Base-by-base conservation (phyloP, 495 filamentous ascomycete genomes). In the Hypoxylon intermedium region DNA sequence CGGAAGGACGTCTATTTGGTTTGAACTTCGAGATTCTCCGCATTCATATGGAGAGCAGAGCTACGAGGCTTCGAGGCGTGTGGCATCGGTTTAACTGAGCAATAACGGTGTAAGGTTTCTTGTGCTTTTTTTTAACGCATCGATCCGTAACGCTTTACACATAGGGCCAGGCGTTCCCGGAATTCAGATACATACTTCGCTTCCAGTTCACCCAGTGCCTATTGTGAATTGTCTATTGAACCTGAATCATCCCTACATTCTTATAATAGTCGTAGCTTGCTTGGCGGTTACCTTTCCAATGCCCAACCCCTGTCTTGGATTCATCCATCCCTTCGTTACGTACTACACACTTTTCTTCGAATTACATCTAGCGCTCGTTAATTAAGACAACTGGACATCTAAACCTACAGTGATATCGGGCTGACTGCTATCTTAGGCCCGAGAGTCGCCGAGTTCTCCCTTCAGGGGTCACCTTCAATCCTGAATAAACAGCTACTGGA, bases 161-260 rank as follows among this genome's bases (percentile, higher is more conserved):
- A 63, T 65, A 53, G 61, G 65, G 58, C 26, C 31, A 54, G 65
- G 67, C 67, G 65, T 67, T 61, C 50, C 41, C 64, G 60, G 64
- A 51, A 67, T 53, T 21, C 40, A 50, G 28, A 51, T 59, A 54
- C 55, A 60, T 60, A 56, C 15, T 56, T 51, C 33, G 21, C 49
- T 43, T 54, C 45, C 36, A 51, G 28, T 55, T 31, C 44, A 28
- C 43, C 42, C 40, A 19, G 15, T 13, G 1, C 18, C 9, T n/a
- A 9, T n/a, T n/a, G 31, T 45, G 58, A 61, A 43, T 41, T 40
- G 43, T 51, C 6, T 37, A 48, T 59, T 53, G 21, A 53, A 15
- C 20, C 13, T 33, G 11, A 20, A 5, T 23, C 31, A 36, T 57
- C 43, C 56, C 61, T 67, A 49, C 60, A 60, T 65, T 65, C 56